Evolutionary conservation across 2,329 filamentous ascomycete species (phyloP).

Genomic region (Colletotrichum sp.): DNA sequence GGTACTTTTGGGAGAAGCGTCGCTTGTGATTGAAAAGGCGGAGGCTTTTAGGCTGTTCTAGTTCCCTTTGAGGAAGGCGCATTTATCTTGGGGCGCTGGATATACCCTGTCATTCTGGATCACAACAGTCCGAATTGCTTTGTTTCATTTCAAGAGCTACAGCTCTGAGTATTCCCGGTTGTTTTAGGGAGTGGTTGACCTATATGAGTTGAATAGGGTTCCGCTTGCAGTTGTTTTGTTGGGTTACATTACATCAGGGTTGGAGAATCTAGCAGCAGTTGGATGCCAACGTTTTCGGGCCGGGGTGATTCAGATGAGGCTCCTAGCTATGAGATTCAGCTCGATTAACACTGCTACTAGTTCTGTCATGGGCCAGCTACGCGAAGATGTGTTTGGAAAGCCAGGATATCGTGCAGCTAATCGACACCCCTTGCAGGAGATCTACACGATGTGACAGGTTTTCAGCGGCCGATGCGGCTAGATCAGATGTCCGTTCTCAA

Average conservation of each 20-base stretch:
- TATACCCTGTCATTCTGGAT: neutral
- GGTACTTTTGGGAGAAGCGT: neutral
- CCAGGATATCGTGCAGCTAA: neutral
- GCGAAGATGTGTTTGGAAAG: neutral
- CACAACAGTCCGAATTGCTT: neutral
- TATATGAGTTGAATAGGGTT: neutral
- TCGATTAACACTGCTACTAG: neutral
- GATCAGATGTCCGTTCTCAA: neutral
- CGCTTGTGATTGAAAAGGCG: neutral
- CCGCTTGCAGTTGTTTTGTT: neutral
- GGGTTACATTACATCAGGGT: neutral
- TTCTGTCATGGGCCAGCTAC: neutral
- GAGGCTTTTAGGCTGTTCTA: neutral
- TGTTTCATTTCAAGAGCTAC: neutral
- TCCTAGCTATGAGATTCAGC: neutral
- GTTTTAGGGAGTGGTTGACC: neutral
- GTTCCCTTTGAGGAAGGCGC: neutral
- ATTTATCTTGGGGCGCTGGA: neutral
- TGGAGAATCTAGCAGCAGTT: neutral
- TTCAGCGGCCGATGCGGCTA: neutral
- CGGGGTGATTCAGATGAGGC: neutral
- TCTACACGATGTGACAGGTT: neutral
- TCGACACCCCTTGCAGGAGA: neutral
- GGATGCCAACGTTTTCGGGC: neutral
- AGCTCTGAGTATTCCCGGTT: neutral